Evolutionary conservation across 441 rosid genomes (phyloP).

Genomic region (Pelargonium cotyledonis): DNA sequence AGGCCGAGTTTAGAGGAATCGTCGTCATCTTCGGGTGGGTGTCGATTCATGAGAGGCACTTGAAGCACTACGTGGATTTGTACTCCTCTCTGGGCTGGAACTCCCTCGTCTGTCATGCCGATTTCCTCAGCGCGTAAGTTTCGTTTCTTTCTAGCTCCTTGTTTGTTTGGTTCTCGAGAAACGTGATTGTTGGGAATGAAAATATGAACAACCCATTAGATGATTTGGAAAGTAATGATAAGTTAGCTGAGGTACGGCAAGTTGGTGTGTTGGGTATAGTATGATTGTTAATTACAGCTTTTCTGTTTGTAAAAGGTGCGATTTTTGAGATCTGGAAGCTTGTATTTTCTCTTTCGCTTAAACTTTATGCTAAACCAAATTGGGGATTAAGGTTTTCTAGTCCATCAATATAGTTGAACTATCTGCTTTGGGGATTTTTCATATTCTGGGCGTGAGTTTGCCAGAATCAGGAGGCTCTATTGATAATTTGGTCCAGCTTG

Average conservation of each 20-base stretch:
- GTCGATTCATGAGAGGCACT: not conserved
- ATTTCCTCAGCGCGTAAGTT: slow-evolving; percentile 2
- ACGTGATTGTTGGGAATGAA: not conserved
- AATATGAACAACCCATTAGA: no score
- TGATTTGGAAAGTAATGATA: not conserved
- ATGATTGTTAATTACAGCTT: not conserved
- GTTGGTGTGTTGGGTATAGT: not conserved
- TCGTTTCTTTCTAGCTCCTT: not conserved
- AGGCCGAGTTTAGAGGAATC: not conserved
- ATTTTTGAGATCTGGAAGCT: not conserved
- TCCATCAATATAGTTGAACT: no score
- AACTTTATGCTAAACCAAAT: not conserved
- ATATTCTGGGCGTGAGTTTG: not conserved
- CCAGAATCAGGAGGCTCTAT: not conserved
- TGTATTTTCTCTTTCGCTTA: not conserved
- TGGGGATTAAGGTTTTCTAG: not conserved
- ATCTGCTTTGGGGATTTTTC: not conserved
- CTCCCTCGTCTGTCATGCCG: slow-evolving; percentile 2
- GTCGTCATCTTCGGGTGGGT: slow-evolving; percentile 4
- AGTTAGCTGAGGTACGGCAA: not conserved
- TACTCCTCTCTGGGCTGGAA: slow-evolving; percentile 4
- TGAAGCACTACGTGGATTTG: slow-evolving; percentile 2
- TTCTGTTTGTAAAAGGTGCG: not conserved
- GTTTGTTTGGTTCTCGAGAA: not conserved
- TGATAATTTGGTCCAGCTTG: not conserved